phyloP scores from a whole-genome alignment of 1,284 basidiomycete species.

The Cryptococcus floricola region DNA sequence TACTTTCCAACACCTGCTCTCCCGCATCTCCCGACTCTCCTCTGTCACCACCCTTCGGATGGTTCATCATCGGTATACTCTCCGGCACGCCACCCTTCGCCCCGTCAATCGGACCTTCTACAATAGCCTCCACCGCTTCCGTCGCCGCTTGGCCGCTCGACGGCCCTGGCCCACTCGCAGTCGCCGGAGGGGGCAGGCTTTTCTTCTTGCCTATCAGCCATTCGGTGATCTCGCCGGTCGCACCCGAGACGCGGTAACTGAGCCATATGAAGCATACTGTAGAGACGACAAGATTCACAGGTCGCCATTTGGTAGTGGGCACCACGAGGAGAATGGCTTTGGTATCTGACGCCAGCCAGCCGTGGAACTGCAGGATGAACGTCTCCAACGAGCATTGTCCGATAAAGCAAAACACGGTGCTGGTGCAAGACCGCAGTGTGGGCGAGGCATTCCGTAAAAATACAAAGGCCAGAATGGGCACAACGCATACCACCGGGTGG shows the following conservation, averaged over 20 bases:
- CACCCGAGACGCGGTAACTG: constrained; percentile 68
- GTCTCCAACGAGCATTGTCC: constrained; percentile 79
- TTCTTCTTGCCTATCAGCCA: constrained; percentile 60
- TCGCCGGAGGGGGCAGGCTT: constrained; percentile 26
- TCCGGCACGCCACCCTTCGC: constrained; percentile 39
- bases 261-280: constrained; percentile 73
- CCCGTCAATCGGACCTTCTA: constrained; percentile 31
- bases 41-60: constrained; percentile 8
- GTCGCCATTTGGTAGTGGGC: constrained; percentile 67
- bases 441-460: constrained; percentile 70
- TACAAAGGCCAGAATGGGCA: constrained; percentile 72
- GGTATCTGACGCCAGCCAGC: constrained; percentile 82
- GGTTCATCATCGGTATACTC: constrained; percentile 45
- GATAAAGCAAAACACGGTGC: constrained; percentile 69
- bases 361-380: constrained; percentile 83
- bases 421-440: constrained; percentile 65
- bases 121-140: constrained; percentile 15
- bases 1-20: constrained; percentile 8
- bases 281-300: constrained; percentile 70
- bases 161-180: background rate
- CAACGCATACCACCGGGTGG: constrained; percentile 76
- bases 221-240: constrained; percentile 67
- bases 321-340: constrained; percentile 76
- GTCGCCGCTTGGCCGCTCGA: background rate
- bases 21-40: constrained; percentile 3